Conservation (phyloP, 371 early-diverging fungal genomes). For the Funneliformis caledonium region DNA sequence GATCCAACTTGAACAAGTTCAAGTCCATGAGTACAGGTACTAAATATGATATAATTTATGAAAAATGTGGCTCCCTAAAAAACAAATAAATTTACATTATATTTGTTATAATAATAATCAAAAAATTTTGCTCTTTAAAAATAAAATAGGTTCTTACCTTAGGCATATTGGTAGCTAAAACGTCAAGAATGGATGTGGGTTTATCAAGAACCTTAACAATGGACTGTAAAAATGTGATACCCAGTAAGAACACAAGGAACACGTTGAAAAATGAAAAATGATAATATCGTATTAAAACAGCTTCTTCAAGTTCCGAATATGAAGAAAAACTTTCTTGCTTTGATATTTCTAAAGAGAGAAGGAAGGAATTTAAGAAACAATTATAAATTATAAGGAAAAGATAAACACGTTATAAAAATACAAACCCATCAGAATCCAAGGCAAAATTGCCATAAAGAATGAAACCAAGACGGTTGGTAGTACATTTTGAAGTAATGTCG, state of each 20-base stretch:
- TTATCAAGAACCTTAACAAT: conserved; percentile 70
- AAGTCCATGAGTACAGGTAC: conserved; percentile 70
- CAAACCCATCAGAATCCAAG: conserved; percentile 57
- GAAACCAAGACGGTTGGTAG: conserved; percentile 68
- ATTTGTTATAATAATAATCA: not conserved
- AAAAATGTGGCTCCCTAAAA: conserved; percentile 77
- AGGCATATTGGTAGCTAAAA: conserved; percentile 72
- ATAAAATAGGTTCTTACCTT: conserved; percentile 41
- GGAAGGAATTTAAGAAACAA: conserved; percentile 52
- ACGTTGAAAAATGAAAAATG: conserved; percentile 89
- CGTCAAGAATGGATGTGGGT: conserved; percentile 70
- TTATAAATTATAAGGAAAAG: conserved; percentile 41
- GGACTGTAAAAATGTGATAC: conserved; percentile 75
- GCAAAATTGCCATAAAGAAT: conserved; percentile 68
- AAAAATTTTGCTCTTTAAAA: too few relatives aligned
- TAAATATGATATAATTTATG: conserved; percentile 77
- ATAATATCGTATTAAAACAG: conserved; percentile 79
- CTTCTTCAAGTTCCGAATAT: conserved; percentile 66
- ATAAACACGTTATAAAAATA: conserved; percentile 26
- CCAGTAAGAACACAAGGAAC: conserved; percentile 81
- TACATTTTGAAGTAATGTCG: conserved; percentile 65
- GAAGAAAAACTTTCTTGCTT: conserved; percentile 62
- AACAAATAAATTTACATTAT: conserved; percentile 40
- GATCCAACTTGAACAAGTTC: conserved; percentile 72
- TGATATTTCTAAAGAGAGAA: conserved; percentile 57